Base-by-base conservation (phyloP, 2,329 filamentous ascomycete species). In the Aspergillus ochraceoroseus region DNA sequence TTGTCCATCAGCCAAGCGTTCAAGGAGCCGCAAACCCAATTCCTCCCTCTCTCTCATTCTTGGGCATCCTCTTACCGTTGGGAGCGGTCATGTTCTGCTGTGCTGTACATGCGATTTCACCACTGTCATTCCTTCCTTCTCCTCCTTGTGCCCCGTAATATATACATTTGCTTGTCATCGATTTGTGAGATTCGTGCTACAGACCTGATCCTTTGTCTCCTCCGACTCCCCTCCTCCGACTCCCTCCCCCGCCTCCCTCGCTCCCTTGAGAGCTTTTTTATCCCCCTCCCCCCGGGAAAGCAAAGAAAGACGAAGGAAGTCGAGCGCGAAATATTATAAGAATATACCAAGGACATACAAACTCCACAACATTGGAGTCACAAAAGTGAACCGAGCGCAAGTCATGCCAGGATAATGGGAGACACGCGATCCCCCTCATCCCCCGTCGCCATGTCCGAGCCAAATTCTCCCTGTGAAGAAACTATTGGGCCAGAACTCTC, bases 381-480 rank as follows among this genome's bases (percentile, higher is more conserved):
- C 23, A 41, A 28, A 14, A 31, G 22, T 31, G 27, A 29, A 17
- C 32, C 39, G 30, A 42, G 39, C 44, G 38, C 49, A 57, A 62
- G 60, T 48, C 58, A 63, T 64, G 60, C 54, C 49, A 54, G 57
- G 52, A 62, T 61, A 58, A 63, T 64, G 58, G 53, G 49, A 46
- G 54, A 59, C 44, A 52, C 51, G 47, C 45, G 52, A 50, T 48
- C 55, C 52, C 49, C 52, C 52, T 57, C 57, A 41, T 49, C 57
- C 29, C 47, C 44, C 41, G 49, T 40, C 46, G 48, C 45, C 12
- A 56, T 56, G 49, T 49, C 57, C 39, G 56, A 58, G 41, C 49
- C 55, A 38, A 41, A 45, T 30, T 43, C 58, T 34, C 52, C 54
- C 38, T 54, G 50, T 37, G 58, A 61, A 33, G 50, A 62, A 30